Base-by-base conservation (phyloP, 306 rosid genomes). In the Quercus bicolor region DNA sequence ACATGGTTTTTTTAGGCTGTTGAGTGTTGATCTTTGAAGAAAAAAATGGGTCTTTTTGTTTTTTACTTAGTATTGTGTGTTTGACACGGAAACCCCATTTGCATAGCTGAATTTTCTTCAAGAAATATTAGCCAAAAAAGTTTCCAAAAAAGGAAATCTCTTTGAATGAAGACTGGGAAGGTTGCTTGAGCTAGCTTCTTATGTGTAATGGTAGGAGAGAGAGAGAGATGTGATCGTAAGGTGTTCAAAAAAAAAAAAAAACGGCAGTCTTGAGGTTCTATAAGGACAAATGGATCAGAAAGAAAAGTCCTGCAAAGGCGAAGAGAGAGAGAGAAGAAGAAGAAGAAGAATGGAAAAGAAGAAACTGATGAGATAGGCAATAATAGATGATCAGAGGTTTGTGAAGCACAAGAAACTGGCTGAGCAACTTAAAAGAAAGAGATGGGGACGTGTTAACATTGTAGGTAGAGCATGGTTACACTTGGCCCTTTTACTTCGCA, bases 391-490 rank as follows among this genome's bases (percentile, higher is more conserved):
- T 59, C 31, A 62, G 69, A 62, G 53, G 72, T 5, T 19, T 19
- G 52, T 33, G 51, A 66, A 12, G 26, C 72, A 66, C 52, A 81
- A 81, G 62, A 70, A 53, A 61, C 65, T 75, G 56, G 51, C 19
- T 60, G 62, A 28, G 64, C 40, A 4, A 61, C 55, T 83, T 37
- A 75, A 74, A 68, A 33, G 83, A 83, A 78, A 78, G 77, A 48
- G 71, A 78, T 60, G 72, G 61, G 62, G 83, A 73, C 83, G 80
- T 74, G 79, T 68, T 69, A 52, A 79, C 74, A 48, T 13, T 69
- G 71, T 31, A 74, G 82, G 26, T 13, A 73, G 57, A 24, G 61
- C 56, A n/a, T 61, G 70, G 74, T 83, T 59, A 57, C 68, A 34
- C 77, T 68, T n/a, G 48, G 68, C 66, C 45, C 10, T 1, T 23